Evolutionary conservation across 1,284 basidiomycete species (phyloP), one percentile per base, ranked within the genome.

Genomic region (Trametes polyzona): DNA sequence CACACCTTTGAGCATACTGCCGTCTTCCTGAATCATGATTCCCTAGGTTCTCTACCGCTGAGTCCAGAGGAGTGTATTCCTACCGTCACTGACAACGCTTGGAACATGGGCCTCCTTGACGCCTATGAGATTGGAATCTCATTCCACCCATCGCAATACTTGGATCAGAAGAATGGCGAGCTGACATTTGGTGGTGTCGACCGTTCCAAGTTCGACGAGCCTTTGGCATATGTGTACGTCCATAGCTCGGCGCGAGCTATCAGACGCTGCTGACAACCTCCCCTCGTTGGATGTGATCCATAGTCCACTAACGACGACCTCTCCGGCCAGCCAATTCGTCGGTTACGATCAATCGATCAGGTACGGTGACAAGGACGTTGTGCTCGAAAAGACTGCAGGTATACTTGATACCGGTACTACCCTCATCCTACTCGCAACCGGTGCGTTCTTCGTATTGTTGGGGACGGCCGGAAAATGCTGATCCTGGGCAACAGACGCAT

Each of bases 171-270:
- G 19, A 73, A 71, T 48, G 72, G 67, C 29, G 68, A 72, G 52
- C 50, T 75, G 21, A 71, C 70, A 4, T 74, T 76, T 70, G 83
- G 83, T 55, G 81, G 80, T 27, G 70, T 72, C 40, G 81, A 85
- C 59, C 42, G 71, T 23, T 68, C 62, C 60, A 83, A 80, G 66
- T 80, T 76, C 72, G 78, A 75, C 16, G 80, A 81, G 0, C 47
- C 68, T 11, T 65, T 87, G 36, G 68, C 67, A 47, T 84, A 76
- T 67, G 72, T 74, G 78, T 83, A 59, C 50, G 79, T 58, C 26
- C 23, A 36, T 35, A 16, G 16, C 4, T 41, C 40, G n/a, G n/a
- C n/a, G n/a, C n/a, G 12, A 33, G 33, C 30, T 17, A 17, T 10
- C 16, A n/a, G 11, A 14, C 8, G 23, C n/a, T 30, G 23, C 12